Evolutionary conservation across 2,329 filamentous ascomycete species (phyloP).

Genomic region (Fusarium algeriense): DNA sequence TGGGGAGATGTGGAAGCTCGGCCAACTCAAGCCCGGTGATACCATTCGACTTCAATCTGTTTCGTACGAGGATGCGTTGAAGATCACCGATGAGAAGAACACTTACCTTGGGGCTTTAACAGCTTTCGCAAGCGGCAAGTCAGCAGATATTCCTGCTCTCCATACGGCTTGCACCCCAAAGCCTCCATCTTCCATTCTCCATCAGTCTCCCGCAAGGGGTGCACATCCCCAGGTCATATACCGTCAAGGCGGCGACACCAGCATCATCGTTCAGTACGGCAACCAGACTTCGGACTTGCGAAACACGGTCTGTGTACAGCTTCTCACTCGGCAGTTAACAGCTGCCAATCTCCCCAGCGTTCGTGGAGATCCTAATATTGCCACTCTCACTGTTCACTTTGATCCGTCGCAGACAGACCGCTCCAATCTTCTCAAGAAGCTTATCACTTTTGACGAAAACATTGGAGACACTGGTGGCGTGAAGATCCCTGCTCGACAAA

Average conservation of each 20-base stretch:
- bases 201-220: neutral
- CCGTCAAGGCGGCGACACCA: neutral
- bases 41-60: slow-evolving; percentile 25
- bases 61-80: slow-evolving; percentile 3
- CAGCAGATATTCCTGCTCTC: neutral
- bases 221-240: neutral
- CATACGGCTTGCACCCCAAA: neutral
- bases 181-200: neutral
- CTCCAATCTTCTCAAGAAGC: neutral
- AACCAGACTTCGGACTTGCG: slow-evolving; percentile 1
- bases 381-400: slow-evolving; percentile 1
- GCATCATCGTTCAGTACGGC: neutral
- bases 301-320: neutral
- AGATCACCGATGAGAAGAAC: neutral
- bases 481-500: neutral
- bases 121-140: neutral
- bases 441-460: neutral
- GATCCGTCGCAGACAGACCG: neutral
- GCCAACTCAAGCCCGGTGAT: slow-evolving; percentile 52
- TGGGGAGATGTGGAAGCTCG: slow-evolving; percentile 54
- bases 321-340: neutral
- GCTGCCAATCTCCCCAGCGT: neutral
- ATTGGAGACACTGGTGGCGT: neutral
- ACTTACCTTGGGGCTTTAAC: neutral
- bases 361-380: slow-evolving; percentile 1